phyloP scores from a whole-genome alignment of 441 rosid genomes.

The Eruca vesicaria region DNA sequence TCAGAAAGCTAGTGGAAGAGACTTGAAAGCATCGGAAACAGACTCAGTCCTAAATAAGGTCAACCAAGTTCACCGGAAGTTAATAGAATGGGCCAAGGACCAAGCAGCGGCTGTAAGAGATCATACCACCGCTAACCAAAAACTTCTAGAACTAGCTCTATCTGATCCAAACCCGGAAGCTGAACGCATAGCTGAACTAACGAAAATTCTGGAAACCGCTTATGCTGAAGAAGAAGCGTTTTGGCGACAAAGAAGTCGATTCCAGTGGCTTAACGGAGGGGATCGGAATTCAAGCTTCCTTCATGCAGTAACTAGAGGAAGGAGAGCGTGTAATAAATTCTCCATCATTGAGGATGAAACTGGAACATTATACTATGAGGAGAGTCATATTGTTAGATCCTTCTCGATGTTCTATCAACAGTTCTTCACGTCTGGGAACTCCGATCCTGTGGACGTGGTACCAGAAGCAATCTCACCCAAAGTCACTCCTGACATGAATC shows the following conservation, averaged over 20 bases:
- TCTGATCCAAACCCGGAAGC: not conserved
- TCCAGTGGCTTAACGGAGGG: not conserved
- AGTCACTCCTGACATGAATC: not conserved
- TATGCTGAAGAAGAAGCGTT: not conserved
- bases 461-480: not conserved
- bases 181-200: not conserved
- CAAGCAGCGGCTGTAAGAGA: not conserved
- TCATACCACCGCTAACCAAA: not conserved
- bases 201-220: not conserved
- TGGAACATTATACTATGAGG: not conserved
- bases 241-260: not conserved
- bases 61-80: too few relatives aligned
- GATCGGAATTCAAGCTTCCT: not conserved
- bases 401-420: not conserved
- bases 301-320: not conserved
- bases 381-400: not conserved
- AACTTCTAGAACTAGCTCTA: not conserved
- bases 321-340: not conserved
- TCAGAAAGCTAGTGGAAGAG: too few relatives aligned
- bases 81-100: not conserved
- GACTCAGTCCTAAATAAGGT: too few relatives aligned
- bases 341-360: not conserved
- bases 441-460: not conserved
- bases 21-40: too few relatives aligned
- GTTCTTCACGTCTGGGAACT: not conserved